phyloP scores from a whole-genome alignment of 2,329 filamentous ascomycete species.

The Lachnellula cervina region DNA sequence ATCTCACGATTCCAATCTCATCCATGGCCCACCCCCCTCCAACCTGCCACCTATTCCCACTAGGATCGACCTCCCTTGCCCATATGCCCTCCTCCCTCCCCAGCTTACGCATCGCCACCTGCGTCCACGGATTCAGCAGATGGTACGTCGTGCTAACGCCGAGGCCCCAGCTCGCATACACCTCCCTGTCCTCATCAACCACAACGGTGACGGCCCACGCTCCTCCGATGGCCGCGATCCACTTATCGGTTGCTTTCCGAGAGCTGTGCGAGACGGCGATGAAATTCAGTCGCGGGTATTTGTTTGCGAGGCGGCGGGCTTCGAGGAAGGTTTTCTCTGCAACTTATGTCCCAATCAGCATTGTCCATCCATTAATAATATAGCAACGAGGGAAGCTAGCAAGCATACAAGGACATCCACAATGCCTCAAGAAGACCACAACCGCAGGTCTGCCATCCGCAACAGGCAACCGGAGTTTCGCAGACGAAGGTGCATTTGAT shows the following conservation, averaged over 20 bases:
- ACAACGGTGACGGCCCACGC: conserved; percentile 50
- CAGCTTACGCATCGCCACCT: conserved; percentile 53
- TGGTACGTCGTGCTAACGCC: conserved; percentile 59
- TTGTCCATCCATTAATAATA: too few relatives aligned
- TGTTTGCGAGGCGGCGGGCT: conserved; percentile 49
- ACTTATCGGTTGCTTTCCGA: conserved; percentile 50
- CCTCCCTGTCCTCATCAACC: conserved; percentile 54
- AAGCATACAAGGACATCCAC: conserved; percentile 67
- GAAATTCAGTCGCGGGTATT: conserved; percentile 49
- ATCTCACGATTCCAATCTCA: conserved; percentile 40
- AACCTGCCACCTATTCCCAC: conserved; percentile 64
- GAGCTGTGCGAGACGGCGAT: conserved; percentile 59
- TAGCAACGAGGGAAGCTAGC: background rate
- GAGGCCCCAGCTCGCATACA: conserved; percentile 64
- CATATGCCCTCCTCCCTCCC: conserved; percentile 59
- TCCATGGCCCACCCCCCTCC: conserved; percentile 48
- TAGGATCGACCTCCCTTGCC: conserved; percentile 57
- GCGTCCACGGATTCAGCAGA: conserved; percentile 52
- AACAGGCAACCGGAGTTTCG: conserved; percentile 37
- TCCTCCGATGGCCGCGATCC: conserved; percentile 27
- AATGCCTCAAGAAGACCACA: conserved; percentile 65
- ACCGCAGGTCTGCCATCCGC: conserved; percentile 50
- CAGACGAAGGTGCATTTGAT: conserved; percentile 19
- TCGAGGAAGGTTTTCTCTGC: conserved; percentile 62
- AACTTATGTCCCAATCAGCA: conserved; percentile 35